Evolutionary conservation across 1,284 basidiomycete genomes (phyloP), one percentile per base, ranked within the genome.

Genomic region (Xerocomus minutiporus): DNA sequence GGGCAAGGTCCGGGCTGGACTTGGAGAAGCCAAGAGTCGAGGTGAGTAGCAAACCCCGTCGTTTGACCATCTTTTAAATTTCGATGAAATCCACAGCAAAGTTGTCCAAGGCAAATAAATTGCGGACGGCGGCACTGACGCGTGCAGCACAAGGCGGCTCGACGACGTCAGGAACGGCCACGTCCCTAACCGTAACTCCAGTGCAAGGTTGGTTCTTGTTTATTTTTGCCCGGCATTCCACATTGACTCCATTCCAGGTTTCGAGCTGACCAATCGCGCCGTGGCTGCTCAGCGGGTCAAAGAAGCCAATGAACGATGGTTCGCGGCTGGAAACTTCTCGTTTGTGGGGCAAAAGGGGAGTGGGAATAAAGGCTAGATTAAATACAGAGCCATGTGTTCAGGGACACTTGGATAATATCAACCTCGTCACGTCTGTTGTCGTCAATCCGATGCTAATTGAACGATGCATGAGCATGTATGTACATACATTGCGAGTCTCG

Each of bases 31-130:
- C 29, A 90, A 91, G 74, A 93, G 84, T 72, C 86, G 88, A 76
- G 91, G 91, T 92, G 58, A 55, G 81, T 73, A 40, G 23, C 48
- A 50, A 46, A 46, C 53, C 17, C 35, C 35, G 12, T 20, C 11
- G 15, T 50, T 5, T 17, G 40, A 44, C 34, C 20, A 7, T 20
- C 4, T 52, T 46, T 42, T 51, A 57, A 8, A 60, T n/a, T 26
- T 28, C 45, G 44, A 46, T 48, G 38, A 38, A 38, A 43, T 57
- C 38, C 60, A 42, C 65, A 93, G 96, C 94, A 39, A 97, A 97
- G 76, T 76, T 99, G 72, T 96, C 93, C n/a, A 95, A 97, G 73
- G 83, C 86, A 42, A 97, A 97, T 74, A 94, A 93, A 69, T 78
- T 95, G 50, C 85, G 96, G 26, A 93, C 91, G 0, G 88, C 91